phyloP scores from a whole-genome alignment of 2,329 filamentous ascomycete genomes.

The Phyllosticta capitalensis region DNA sequence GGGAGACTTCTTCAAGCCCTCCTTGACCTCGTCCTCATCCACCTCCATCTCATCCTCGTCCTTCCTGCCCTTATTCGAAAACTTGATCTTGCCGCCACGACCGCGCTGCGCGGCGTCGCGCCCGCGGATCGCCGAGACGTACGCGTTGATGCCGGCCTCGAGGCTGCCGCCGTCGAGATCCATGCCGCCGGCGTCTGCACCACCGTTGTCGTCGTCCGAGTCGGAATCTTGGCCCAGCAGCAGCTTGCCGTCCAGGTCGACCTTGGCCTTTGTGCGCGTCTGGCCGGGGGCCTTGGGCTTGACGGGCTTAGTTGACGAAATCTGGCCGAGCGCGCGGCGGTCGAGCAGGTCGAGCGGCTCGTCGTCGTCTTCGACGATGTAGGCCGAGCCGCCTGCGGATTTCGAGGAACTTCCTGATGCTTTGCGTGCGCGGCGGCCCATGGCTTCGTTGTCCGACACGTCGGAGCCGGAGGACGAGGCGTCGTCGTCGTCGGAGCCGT shows the following conservation, averaged over 20 bases:
- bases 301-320: conserved; percentile 78
- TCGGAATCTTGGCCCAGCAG: conserved; percentile 53
- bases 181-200: conserved; percentile 28
- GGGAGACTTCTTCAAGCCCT: conserved; percentile 25
- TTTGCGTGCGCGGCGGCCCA: conserved; percentile 21
- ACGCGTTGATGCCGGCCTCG: conserved; percentile 49
- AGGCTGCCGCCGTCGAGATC: conserved; percentile 39
- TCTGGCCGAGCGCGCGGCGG: conserved; percentile 79
- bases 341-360: conserved; percentile 92
- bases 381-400: conserved; percentile 48
- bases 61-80: conserved; percentile 39
- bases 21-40: conserved; percentile 29
- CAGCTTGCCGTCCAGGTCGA: conserved; percentile 70
- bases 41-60: conserved; percentile 36
- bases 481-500: conserved; percentile 54
- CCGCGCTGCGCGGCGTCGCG: conserved; percentile 50
- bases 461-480: conserved; percentile 46
- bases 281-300: conserved; percentile 43
- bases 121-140: conserved; percentile 51
- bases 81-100: conserved; percentile 48
- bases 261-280: conserved; percentile 50
- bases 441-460: conserved; percentile 51
- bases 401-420: conserved; percentile 18
- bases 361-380: conserved; percentile 89
- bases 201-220: conserved; percentile 26